Evolutionary conservation across 768 basidiomycete genomes (phyloP).

Genomic region (Lactarius sp.): DNA sequence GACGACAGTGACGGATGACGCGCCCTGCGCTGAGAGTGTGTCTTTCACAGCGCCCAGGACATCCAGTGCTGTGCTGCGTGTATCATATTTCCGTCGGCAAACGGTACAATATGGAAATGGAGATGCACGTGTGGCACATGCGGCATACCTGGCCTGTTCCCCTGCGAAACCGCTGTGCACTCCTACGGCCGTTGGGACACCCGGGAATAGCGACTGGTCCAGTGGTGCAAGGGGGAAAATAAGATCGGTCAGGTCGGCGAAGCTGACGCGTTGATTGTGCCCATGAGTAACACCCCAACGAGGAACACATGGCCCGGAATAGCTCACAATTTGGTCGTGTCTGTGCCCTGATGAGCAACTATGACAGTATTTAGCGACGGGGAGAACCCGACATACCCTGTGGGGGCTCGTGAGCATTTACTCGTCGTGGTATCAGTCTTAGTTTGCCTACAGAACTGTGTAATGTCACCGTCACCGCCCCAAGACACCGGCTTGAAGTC

Average conservation of each 20-base stretch:
- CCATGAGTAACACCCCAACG: background rate
- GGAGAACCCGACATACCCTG: slow-evolving; percentile 54
- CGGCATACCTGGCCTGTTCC: slow-evolving; percentile 42
- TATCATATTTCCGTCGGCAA: background rate
- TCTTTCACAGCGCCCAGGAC: background rate
- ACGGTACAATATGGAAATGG: background rate
- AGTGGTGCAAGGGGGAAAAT: slow-evolving; percentile 33
- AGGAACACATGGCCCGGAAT: background rate
- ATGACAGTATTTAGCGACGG: slow-evolving; percentile 35
- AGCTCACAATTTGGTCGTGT: slow-evolving; percentile 32
- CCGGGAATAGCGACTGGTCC: slow-evolving; percentile 45
- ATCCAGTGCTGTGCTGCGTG: background rate
- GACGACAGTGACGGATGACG: slow-evolving; percentile 11
- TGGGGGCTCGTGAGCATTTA: background rate
- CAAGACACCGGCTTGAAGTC: slow-evolving; percentile 47
- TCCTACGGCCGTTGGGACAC: slow-evolving; percentile 38
- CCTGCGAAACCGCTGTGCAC: slow-evolving; percentile 45
- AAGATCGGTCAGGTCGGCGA: slow-evolving; percentile 40
- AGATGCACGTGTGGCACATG: background rate
- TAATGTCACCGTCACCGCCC: slow-evolving; percentile 37
- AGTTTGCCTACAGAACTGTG: slow-evolving; percentile 40
- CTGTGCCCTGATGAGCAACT: slow-evolving; percentile 39
- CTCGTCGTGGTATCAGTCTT: too few species aligned
- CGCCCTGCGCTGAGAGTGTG: background rate
- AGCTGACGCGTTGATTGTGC: slow-evolving; percentile 25